Base-by-base conservation (phyloP, 2,329 filamentous ascomycete species). In the Colletotrichum theobromicola region DNA sequence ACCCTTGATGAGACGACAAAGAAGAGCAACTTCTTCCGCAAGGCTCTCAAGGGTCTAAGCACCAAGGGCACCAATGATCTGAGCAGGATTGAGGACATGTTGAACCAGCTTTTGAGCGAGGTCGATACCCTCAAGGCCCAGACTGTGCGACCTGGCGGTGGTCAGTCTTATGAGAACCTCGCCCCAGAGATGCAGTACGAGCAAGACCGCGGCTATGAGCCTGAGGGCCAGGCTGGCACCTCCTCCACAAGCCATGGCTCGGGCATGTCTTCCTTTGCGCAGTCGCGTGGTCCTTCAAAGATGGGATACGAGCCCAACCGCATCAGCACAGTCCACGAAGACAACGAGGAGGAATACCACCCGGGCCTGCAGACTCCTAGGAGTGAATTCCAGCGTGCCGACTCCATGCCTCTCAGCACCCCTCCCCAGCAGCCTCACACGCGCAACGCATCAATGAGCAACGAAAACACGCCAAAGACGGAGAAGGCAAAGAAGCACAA, bases 11-110 rank as follows among this genome's bases (percentile, higher is more conserved):
- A 92, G 70, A 79, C 93, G 26, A 88, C 90, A 58, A 98, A 98
- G 90, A 95, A 95, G 81, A 94, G 95, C 84, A 98, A 95, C 81
- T 91, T 99, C n/a, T 97, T 98, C 86, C 94, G 94, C 79, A 93
- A 96, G 76, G 97, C 97, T n/a, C 88, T 99, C 64, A 96, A 97
- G 82, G 96, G 96, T 4, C 88, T 99, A 64, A 95, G 95, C 79
- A 90, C 94, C 81, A 97, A 97, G 86, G 96, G 95, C 66, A 93
- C 94, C 9, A 96, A 94, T 79, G 97, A 99, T 79, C 90, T 98
- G 66, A 91, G 92, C 77, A 94, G 95, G 79, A 98, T 98, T 76
- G 95, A 97, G 83, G 94, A 95, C 75, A 96, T 97, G 94, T 90
- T 99, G 37, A 94, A 97, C 83, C 95, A 98, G 81, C 90, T 99